A percentile compares a stretch with the other conserved stretches of the same genome.
Evolutionary conservation across 768 basidiomycete species (phyloP).

Genomic region (Tylopilus subfusipes): DNA sequence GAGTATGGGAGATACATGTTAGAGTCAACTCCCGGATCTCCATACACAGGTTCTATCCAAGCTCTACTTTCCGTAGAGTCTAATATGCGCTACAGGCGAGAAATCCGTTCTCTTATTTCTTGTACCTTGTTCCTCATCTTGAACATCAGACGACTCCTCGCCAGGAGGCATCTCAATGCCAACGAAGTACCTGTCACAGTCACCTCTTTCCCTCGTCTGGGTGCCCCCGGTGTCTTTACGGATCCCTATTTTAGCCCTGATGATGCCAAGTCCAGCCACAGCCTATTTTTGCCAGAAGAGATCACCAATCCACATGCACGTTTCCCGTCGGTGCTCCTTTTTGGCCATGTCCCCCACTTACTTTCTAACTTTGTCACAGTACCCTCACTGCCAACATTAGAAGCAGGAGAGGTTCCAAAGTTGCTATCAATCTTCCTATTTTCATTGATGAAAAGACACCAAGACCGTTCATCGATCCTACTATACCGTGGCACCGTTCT

Average conservation of each 20-base stretch:
- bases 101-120: background rate
- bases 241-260: conserved; percentile 81
- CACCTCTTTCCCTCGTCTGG: conserved; percentile 93
- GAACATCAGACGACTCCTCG: conserved; percentile 67
- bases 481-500: conserved; percentile 85
- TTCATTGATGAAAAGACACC: conserved; percentile 87
- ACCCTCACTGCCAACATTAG: conserved; percentile 98
- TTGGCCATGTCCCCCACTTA: background rate
- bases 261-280: conserved; percentile 82
- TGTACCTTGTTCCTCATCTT: conserved; percentile 7
- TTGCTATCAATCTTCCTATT: conserved; percentile 91
- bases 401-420: conserved; percentile 84
- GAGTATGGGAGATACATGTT: conserved; percentile 99
- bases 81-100: conserved; percentile 91
- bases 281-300: conserved; percentile 91
- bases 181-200: conserved; percentile 91
- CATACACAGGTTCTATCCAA: conserved; percentile 83
- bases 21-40: conserved; percentile 94
- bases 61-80: conserved; percentile 87
- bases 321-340: conserved; percentile 76
- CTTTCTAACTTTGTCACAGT: conserved; percentile 40
- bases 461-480: conserved; percentile 85
- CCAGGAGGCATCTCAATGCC: conserved; percentile 73
- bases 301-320: conserved; percentile 97
- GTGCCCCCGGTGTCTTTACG: conserved; percentile 85